phyloP scores from a whole-genome alignment of 2,329 filamentous ascomycete species.

The Ampelomyces quisqualis region DNA sequence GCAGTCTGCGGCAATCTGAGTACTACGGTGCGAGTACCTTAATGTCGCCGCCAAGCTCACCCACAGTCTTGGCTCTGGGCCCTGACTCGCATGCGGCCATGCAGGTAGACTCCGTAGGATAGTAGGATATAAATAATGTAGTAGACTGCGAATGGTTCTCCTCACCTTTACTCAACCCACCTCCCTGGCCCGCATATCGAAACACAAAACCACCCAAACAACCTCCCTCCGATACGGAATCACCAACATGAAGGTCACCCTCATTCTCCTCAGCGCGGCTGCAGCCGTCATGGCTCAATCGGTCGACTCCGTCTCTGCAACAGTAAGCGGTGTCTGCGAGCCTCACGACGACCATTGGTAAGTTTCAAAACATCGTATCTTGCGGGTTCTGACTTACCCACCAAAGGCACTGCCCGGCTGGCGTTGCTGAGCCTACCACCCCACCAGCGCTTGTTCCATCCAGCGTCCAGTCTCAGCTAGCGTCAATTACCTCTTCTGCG shows the following conservation, averaged over 20 bases:
- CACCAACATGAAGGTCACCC: conserved; percentile 22
- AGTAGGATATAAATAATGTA: conserved; percentile 17
- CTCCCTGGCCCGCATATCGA: background rate
- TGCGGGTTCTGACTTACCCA: background rate
- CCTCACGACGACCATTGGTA: conserved; percentile 32
- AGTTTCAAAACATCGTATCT: background rate
- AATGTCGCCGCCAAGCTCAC: conserved; percentile 28
- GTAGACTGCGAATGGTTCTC: conserved; percentile 1
- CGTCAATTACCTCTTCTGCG: conserved; percentile 8
- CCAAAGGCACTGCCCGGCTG: conserved; percentile 20
- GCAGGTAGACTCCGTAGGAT: conserved; percentile 2
- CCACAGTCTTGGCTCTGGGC: conserved; percentile 27
- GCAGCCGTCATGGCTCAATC: conserved; percentile 18
- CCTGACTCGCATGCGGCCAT: conserved; percentile 7
- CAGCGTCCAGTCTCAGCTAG: background rate
- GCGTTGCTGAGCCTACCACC: conserved; percentile 20
- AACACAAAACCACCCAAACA: conserved; percentile 2
- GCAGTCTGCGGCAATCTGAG: conserved; percentile 18
- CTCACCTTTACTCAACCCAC: conserved; percentile 7
- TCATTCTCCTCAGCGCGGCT: conserved; percentile 16
- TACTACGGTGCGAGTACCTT: no score
- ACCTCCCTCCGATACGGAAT: conserved; percentile 2
- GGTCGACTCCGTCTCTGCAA: conserved; percentile 16
- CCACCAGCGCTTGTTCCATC: conserved; percentile 8
- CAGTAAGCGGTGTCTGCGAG: conserved; percentile 20